Conservation (phyloP, 768 basidiomycete genomes). For the Auricularia sp. region DNA sequence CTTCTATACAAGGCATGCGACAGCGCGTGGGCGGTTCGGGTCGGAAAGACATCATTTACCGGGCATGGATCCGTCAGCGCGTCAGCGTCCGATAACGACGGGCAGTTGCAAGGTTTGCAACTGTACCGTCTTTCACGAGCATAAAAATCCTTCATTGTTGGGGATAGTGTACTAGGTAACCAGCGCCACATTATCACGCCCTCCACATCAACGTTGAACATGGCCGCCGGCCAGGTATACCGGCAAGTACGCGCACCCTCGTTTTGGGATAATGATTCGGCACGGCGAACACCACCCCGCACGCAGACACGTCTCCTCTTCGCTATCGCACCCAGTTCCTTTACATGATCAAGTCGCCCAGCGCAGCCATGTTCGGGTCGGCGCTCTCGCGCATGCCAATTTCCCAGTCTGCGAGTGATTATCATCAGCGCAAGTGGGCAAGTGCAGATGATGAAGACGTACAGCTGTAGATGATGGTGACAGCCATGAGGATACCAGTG, state of each 20-base stretch:
- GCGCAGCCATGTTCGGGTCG: slow-evolving; percentile 8
- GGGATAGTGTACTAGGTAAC: not conserved
- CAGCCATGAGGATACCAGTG: slow-evolving; percentile 94
- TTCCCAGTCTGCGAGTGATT: slow-evolving; percentile 64
- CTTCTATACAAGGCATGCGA: too few relatives aligned
- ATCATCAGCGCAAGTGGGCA: slow-evolving; percentile 7
- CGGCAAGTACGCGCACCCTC: not conserved
- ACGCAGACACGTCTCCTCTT: not conserved
- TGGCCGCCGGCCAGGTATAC: not conserved
- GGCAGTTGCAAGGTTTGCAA: too few relatives aligned
- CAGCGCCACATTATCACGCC: not conserved
- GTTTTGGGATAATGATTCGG: not conserved
- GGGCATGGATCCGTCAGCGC: too few relatives aligned
- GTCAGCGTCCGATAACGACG: too few relatives aligned
- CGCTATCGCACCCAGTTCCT: not conserved
- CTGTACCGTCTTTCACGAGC: too few relatives aligned
- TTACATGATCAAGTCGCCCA: slow-evolving; percentile 13
- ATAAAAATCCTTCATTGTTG: not conserved
- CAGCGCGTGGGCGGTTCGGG: too few relatives aligned
- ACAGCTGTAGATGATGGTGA: slow-evolving; percentile 95
- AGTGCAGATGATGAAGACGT: slow-evolving; percentile 21
- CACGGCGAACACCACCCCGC: not conserved
- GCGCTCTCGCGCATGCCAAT: slow-evolving; percentile 65
- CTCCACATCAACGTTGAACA: not conserved
- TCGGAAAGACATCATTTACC: too few relatives aligned